phyloP scores from a whole-genome alignment of 1,139 yeast genomes.

The Kodamaea plutei region DNA sequence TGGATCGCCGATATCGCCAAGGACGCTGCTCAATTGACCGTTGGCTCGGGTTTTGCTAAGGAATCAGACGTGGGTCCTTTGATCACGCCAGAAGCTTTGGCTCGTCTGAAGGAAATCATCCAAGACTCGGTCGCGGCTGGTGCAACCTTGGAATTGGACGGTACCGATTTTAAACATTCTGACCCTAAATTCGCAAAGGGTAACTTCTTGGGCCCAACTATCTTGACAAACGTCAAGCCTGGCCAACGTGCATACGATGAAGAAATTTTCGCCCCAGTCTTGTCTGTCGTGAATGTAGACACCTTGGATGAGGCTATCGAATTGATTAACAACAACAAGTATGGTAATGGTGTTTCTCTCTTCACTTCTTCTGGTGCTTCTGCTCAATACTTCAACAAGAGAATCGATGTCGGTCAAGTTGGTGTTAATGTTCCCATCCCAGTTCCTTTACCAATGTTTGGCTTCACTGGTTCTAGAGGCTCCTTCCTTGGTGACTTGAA shows the following conservation, averaged over 20 bases:
- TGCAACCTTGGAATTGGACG: constrained; percentile 61
- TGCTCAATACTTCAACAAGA: constrained; percentile 67
- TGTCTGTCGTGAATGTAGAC: constrained; percentile 59
- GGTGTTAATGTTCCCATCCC: constrained; percentile 82
- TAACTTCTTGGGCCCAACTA: constrained; percentile 72
- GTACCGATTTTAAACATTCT: constrained; percentile 49
- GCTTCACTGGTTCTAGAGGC: constrained; percentile 76
- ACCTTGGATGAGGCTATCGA: constrained; percentile 71
- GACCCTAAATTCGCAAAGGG: constrained; percentile 54
- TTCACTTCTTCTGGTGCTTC: constrained; percentile 69
- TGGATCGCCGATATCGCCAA: constrained; percentile 62
- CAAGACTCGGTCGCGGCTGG: constrained; percentile 53
- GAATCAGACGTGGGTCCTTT: constrained; percentile 70
- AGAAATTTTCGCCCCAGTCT: constrained; percentile 76
- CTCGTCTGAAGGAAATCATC: constrained; percentile 54
- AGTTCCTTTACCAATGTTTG: constrained; percentile 81
- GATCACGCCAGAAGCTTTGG: constrained; percentile 55
- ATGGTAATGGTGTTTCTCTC: constrained; percentile 72
- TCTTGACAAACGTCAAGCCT: constrained; percentile 58
- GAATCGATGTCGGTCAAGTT: constrained; percentile 73
- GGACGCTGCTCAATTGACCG: constrained; percentile 55
- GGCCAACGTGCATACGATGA: constrained; percentile 72
- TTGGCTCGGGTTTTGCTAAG: constrained; percentile 65
- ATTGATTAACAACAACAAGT: constrained; percentile 59
- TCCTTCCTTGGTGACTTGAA: constrained; percentile 77